Conservation (phyloP, 192 early-diverging fungal genomes). For the Umbelopsis vinacea region DNA sequence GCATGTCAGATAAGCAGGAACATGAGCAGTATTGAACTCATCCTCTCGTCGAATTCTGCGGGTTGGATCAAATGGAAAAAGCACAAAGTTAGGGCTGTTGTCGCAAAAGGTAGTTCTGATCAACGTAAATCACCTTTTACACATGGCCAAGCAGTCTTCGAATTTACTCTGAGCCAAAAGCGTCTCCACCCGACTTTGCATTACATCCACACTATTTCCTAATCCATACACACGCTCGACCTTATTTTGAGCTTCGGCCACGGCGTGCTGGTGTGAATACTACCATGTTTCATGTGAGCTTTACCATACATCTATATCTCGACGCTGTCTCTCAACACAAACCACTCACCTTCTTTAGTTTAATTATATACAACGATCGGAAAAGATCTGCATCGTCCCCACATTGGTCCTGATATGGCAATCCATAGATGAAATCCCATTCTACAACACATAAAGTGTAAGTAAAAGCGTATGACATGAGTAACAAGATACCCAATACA, state of each 20-base stretch:
- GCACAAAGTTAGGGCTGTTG: neutral
- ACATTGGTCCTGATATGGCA: constrained; percentile 57
- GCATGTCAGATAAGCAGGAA: constrained; percentile 70
- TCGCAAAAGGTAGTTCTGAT: neutral
- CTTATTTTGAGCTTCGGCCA: constrained; percentile 35
- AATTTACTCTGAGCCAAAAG: constrained; percentile 52
- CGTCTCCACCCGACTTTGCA: constrained; percentile 60
- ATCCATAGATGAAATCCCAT: constrained; percentile 54
- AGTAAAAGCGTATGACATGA: neutral
- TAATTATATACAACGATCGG: constrained; percentile 60
- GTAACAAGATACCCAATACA: neutral
- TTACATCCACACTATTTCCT: constrained; percentile 50
- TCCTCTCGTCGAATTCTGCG: constrained; percentile 64
- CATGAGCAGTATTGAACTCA: constrained; percentile 56
- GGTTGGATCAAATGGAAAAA: neutral
- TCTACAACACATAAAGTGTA: constrained; percentile 41
- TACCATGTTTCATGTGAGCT: neutral
- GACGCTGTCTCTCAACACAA: constrained; percentile 17
- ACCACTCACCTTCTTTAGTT: constrained; percentile 62
- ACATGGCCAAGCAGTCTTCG: constrained; percentile 50
- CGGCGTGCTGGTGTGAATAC: constrained; percentile 13
- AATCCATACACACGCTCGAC: constrained; percentile 49
- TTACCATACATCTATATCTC: neutral
- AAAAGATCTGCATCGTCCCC: constrained; percentile 59
- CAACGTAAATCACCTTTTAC: constrained; percentile 44